Conservation (phyloP, 1,139 yeast genomes). For the Nakaseomyces bracarensis region DNA sequence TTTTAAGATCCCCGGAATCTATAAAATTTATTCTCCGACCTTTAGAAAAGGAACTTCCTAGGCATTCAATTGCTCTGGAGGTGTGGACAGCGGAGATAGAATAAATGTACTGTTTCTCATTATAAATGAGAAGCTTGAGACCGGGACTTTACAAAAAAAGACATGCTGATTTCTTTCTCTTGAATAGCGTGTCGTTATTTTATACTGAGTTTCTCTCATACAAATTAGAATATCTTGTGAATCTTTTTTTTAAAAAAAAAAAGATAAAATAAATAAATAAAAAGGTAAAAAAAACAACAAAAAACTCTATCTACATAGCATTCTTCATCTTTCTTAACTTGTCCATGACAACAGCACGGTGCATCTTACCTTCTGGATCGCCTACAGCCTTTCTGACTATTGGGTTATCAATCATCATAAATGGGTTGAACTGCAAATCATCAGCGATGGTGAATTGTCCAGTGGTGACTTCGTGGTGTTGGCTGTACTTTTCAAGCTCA, state of each 20-base stretch:
- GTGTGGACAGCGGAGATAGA: constrained; percentile 74
- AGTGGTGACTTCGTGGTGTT: constrained; percentile 60
- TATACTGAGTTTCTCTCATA: constrained; percentile 13
- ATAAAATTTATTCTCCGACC: constrained; percentile 38
- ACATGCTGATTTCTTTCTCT: background rate
- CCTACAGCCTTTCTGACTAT: constrained; percentile 46
- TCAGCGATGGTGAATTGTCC: constrained; percentile 80
- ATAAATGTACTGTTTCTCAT: constrained; percentile 14
- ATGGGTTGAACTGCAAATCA: constrained; percentile 79
- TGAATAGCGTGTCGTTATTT: constrained; percentile 7
- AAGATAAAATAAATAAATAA: too few relatives aligned
- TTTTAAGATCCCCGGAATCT: constrained; percentile 12
- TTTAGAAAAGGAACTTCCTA: constrained; percentile 48
- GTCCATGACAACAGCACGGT: constrained; percentile 51
- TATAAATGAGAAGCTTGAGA: background rate
- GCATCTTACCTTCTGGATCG: constrained; percentile 36
- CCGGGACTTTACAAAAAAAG: background rate
- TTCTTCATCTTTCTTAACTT: constrained; percentile 66
- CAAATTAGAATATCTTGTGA: constrained; percentile 2
- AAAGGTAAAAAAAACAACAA: too few relatives aligned
- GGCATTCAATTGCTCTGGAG: constrained; percentile 38
- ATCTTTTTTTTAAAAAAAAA: background rate
- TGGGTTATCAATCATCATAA: constrained; percentile 66
- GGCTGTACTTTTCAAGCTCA: constrained; percentile 44
- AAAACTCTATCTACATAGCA: constrained; percentile 31